A percentile compares a stretch with the other conserved stretches of the same genome.
Evolutionary conservation across 305 asterid species (phyloP).

Genomic region (Rubia balearica): DNA sequence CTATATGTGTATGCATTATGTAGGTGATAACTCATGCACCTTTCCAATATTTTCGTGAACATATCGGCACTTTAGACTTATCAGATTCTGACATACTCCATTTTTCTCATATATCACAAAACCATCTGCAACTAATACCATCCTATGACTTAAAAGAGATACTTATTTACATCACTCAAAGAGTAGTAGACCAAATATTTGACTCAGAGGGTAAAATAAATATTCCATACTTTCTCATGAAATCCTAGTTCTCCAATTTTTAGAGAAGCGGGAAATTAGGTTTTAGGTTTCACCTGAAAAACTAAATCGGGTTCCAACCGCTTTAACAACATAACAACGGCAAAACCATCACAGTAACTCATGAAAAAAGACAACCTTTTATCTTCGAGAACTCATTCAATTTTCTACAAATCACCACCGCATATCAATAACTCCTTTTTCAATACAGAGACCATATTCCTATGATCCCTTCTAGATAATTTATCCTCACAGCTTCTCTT

Average conservation of each 20-base stretch:
- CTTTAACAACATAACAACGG: slow-evolving; percentile 50
- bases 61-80: neutral
- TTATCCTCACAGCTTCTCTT: slow-evolving; percentile 24
- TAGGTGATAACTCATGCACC: too few relatives aligned
- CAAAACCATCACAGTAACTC: slow-evolving; percentile 51
- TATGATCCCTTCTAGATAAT: slow-evolving; percentile 17
- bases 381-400: slow-evolving; percentile 45
- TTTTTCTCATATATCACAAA: neutral
- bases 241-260: neutral
- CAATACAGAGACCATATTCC: slow-evolving; percentile 32
- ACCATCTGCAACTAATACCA: neutral
- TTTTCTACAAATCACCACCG: slow-evolving; percentile 31
- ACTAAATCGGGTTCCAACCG: slow-evolving; percentile 52
- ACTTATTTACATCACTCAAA: neutral
- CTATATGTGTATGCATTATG: too few relatives aligned
- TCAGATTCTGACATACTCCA: neutral
- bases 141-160: neutral
- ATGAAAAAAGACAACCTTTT: slow-evolving; percentile 45
- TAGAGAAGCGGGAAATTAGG: slow-evolving; percentile 5
- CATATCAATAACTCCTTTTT: slow-evolving; percentile 39
- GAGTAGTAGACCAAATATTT: neutral
- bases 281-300: slow-evolving; percentile 47
- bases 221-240: neutral
- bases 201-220: neutral
- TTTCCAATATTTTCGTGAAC: neutral